Percentiles rank a stretch among this genome's conserved stretches.
Conservation (phyloP, 805 yeast genomes). For the Kazachstania psychrophila region DNA sequence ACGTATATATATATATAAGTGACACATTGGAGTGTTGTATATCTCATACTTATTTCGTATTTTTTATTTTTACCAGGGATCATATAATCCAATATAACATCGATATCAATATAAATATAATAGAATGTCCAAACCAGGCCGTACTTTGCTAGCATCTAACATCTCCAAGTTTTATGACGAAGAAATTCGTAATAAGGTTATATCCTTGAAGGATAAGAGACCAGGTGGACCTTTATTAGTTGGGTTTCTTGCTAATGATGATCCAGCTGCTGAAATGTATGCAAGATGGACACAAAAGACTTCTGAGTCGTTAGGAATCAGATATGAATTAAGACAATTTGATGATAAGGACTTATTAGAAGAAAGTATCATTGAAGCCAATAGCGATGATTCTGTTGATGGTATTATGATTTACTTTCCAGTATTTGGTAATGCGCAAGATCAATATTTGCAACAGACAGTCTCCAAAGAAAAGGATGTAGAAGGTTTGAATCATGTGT, state of each 20-base stretch:
- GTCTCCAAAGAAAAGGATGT: slow-evolving; percentile 90
- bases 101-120: background rate
- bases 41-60: background rate
- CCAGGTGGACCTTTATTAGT: slow-evolving; percentile 64
- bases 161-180: slow-evolving; percentile 74
- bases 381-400: slow-evolving; percentile 61
- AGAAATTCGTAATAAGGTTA: slow-evolving; percentile 57
- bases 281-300: slow-evolving; percentile 96
- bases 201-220: slow-evolving; percentile 30
- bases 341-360: slow-evolving; percentile 74
- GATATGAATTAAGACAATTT: slow-evolving; percentile 65
- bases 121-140: slow-evolving; percentile 6
- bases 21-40: background rate
- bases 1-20: no score
- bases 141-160: slow-evolving; percentile 62
- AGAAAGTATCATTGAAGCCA: slow-evolving; percentile 73
- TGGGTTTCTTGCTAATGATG: slow-evolving; percentile 84
- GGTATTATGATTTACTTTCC: slow-evolving; percentile 98
- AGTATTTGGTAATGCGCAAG: slow-evolving; percentile 90
- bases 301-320: slow-evolving; percentile 74
- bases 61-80: background rate
- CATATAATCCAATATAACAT: background rate
- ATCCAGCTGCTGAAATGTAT: slow-evolving; percentile 92
- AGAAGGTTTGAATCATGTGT: slow-evolving; percentile 86
- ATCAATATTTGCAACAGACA: slow-evolving; percentile 89